phyloP scores from a whole-genome alignment of 192 early-diverging fungal genomes.

The Piromyces finnis region DNA sequence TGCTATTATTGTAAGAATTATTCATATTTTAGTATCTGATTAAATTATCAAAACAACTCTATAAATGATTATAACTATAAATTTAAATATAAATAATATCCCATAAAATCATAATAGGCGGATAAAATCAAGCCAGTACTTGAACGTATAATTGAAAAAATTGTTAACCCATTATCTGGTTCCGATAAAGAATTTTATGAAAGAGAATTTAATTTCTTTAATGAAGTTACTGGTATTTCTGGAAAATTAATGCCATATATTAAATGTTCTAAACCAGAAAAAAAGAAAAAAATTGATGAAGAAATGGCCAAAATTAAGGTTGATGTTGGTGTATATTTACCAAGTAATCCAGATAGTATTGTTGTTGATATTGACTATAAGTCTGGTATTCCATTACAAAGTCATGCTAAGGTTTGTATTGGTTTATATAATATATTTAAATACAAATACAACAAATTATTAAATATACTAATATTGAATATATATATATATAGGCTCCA shows the following conservation, averaged over 20 bases:
- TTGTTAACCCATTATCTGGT: constrained; percentile 66
- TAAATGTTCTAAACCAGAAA: constrained; percentile 73
- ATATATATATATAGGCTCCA: constrained; percentile 40
- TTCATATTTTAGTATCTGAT: too few relatives aligned
- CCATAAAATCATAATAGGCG: too few relatives aligned
- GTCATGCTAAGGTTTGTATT: constrained; percentile 67
- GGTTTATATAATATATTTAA: too few relatives aligned
- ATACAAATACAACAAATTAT: too few relatives aligned
- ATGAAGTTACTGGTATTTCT: constrained; percentile 88
- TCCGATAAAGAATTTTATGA: constrained; percentile 80
- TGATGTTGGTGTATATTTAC: constrained; percentile 91
- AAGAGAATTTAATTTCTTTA: constrained; percentile 92
- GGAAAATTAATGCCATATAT: constrained; percentile 91
- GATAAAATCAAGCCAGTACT: constrained; percentile 78
- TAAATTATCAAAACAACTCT: too few relatives aligned
- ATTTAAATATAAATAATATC: too few relatives aligned
- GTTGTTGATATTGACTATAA: constrained; percentile 90
- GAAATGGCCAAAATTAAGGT: constrained; percentile 89
- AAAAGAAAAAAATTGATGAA: constrained; percentile 98
- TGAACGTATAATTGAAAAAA: constrained; percentile 69
- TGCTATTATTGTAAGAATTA: constrained; percentile 6
- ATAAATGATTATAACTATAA: too few relatives aligned
- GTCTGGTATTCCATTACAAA: constrained; percentile 86
- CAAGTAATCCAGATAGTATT: constrained; percentile 87
- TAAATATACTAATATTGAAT: too few relatives aligned